Percentiles rank a stretch among this genome's conserved stretches.
phyloP scores from a whole-genome alignment of 2,329 filamentous ascomycete genomes.

The Stagonosporopsis rhizophila region DNA sequence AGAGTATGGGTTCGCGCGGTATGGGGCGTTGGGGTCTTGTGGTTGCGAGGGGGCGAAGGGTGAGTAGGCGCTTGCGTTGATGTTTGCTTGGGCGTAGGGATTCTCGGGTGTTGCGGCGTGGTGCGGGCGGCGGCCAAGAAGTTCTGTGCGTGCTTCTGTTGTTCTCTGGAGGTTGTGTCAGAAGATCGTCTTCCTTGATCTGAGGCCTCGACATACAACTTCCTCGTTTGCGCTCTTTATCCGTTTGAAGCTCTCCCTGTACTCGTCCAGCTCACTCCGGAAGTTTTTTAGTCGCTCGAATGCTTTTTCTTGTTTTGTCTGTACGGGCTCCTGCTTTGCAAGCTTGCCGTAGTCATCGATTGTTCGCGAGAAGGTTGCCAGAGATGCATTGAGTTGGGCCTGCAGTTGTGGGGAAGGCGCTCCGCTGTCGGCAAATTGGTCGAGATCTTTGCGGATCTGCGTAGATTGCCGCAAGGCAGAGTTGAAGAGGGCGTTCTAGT shows the following conservation, averaged over 20 bases:
- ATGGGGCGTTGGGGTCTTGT: constrained; percentile 42
- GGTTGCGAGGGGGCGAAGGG: constrained; percentile 42
- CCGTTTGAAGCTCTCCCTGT: constrained; percentile 76
- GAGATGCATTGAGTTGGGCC: constrained; percentile 56
- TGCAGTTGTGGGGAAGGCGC: constrained; percentile 69
- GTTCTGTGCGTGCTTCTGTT: constrained; percentile 76
- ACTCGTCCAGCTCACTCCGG: constrained; percentile 79
- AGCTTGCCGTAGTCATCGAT: constrained; percentile 90
- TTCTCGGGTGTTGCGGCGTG: constrained; percentile 85
- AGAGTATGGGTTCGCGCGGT: constrained; percentile 52
- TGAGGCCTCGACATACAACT: constrained; percentile 53
- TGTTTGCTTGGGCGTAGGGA: constrained; percentile 69
- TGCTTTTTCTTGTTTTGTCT: constrained; percentile 91
- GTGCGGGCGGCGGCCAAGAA: constrained; percentile 85
- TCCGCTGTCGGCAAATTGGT: constrained; percentile 68
- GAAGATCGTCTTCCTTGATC: neutral
- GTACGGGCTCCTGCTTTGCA: constrained; percentile 86
- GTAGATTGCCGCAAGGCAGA: constrained; percentile 85
- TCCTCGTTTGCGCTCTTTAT: constrained; percentile 82
- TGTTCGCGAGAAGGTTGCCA: constrained; percentile 84
- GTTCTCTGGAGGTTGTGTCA: constrained; percentile 53
- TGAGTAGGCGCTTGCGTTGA: constrained; percentile 33
- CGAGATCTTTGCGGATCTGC: constrained; percentile 77
- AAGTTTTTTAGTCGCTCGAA: constrained; percentile 86
- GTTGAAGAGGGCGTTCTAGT: constrained; percentile 83